These are phyloP conservation scores for Geosiphon pyriformis DNA, from an alignment of 192 early-diverging fungal species.

Conservation along the genomic window DNA sequence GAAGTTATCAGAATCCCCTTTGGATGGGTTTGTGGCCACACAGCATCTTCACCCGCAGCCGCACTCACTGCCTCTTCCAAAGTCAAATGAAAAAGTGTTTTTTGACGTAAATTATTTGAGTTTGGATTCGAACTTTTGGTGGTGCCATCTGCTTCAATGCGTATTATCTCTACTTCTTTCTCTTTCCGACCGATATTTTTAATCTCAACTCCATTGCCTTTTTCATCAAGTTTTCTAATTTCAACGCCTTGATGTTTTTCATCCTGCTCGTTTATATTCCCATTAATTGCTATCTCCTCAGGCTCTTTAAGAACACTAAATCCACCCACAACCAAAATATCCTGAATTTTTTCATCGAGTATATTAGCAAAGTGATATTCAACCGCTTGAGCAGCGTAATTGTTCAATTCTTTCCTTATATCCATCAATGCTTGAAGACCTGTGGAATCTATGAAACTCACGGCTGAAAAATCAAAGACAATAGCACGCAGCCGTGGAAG, in stretches of 20 bases:
- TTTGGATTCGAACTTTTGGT: no score
- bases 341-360: neutral
- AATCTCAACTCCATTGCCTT: neutral
- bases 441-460: conserved; percentile 77
- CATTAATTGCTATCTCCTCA: no score
- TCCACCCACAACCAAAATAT: neutral
- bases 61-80: conserved; percentile 6
- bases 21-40: no score
- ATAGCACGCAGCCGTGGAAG: conserved; percentile 60
- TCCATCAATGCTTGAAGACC: conserved; percentile 76
- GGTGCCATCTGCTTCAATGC: no score
- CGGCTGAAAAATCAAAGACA: conserved; percentile 76
- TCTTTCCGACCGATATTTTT: neutral
- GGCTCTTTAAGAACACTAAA: neutral
- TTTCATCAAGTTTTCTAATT: neutral
- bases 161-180: no score
- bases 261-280: no score
- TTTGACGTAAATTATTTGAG: no score
- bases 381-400: conserved; percentile 34
- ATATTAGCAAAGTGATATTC: conserved; percentile 41
- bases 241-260: neutral
- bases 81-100: conserved; percentile 16
- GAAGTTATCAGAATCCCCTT: no score
- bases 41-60: no score
- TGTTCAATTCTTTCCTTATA: conserved; percentile 30